A percentile compares a stretch with the other conserved stretches of the same genome.
Evolutionary conservation across 75 land plant species (phyloP).

Genomic region (Adiantum capillusveneris): DNA sequence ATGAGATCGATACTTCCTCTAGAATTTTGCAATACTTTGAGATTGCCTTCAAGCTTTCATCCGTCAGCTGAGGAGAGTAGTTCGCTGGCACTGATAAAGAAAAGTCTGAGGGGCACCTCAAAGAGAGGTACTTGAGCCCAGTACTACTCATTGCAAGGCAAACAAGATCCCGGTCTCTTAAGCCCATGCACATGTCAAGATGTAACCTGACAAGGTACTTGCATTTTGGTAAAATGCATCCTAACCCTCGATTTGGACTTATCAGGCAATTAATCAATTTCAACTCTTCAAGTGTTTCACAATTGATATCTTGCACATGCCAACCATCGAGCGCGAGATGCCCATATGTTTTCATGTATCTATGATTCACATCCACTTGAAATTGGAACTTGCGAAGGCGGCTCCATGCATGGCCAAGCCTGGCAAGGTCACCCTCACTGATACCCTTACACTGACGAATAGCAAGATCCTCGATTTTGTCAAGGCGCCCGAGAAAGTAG

Average conservation of each 20-base stretch:
- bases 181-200: constrained; percentile 72
- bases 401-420: constrained; percentile 58
- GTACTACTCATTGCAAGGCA: constrained; percentile 37
- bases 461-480: constrained; percentile 47
- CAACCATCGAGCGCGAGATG: constrained; percentile 29
- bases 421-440: constrained; percentile 63
- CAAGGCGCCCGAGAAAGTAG: constrained; percentile 60
- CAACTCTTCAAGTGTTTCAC: constrained; percentile 55
- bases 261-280: constrained; percentile 61
- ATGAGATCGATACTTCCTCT: constrained; percentile 49
- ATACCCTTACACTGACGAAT: constrained; percentile 67
- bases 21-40: constrained; percentile 41
- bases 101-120: constrained; percentile 55
- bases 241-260: constrained; percentile 55
- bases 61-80: constrained; percentile 44
- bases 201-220: constrained; percentile 43
- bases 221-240: constrained; percentile 51
- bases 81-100: constrained; percentile 22
- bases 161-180: constrained; percentile 56
- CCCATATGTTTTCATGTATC: constrained; percentile 46
- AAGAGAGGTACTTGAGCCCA: constrained; percentile 45
- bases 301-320: constrained; percentile 37
- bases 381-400: constrained; percentile 50
- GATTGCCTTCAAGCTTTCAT: constrained; percentile 51
- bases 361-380: constrained; percentile 56